Conservation (phyloP, 176 grass and related monocot genomes). For the Lolium multiflorum region DNA sequence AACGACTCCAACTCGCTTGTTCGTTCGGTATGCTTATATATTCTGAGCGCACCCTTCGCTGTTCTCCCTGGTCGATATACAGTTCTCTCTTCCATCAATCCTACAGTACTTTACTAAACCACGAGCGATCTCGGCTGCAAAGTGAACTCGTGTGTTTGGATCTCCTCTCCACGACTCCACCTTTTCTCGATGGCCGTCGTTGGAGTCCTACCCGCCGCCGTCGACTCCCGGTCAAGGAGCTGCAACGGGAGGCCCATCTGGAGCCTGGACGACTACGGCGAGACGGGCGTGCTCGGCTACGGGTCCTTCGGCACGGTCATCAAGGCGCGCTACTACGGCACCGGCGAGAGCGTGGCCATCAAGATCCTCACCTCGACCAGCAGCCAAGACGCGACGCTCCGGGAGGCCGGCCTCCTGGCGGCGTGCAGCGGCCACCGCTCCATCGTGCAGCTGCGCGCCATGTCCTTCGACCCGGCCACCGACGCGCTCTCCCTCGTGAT, state of each 20-base stretch:
- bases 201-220: not conserved
- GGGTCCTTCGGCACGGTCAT: constrained; percentile 27
- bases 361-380: constrained; percentile 6
- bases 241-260: not conserved
- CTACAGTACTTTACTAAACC: too few species aligned
- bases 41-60: not conserved
- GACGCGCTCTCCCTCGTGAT: constrained; percentile 46
- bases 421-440: constrained; percentile 40
- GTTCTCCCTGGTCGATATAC: not conserved
- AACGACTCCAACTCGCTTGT: not conserved
- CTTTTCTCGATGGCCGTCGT: not conserved
- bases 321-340: constrained; percentile 23
- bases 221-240: not conserved
- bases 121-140: not conserved
- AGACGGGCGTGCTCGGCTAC: constrained; percentile 4
- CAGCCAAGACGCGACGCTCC: not conserved
- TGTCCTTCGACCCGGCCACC: constrained; percentile 6
- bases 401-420: constrained; percentile 27
- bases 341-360: constrained; percentile 48
- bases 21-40: too few species aligned
- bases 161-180: not conserved
- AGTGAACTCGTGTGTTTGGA: not conserved
- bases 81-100: not conserved
- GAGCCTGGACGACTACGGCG: constrained; percentile 12
- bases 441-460: constrained; percentile 44